Conservation (phyloP, 2,329 filamentous ascomycete species). For the Xylariaceae sp. region DNA sequence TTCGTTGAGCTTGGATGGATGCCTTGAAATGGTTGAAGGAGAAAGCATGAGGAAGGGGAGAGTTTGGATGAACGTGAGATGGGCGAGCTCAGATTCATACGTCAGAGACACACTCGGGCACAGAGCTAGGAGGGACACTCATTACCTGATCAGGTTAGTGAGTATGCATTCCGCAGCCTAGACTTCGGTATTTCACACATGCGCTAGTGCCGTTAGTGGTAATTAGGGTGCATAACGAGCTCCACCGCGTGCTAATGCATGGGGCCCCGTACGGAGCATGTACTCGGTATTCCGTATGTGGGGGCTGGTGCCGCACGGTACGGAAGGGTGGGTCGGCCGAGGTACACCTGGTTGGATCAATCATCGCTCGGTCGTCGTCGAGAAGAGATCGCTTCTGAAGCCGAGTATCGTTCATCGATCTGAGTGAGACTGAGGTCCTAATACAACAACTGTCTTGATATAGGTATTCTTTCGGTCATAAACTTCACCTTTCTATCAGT, state of each 20-base stretch:
- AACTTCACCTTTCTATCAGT: no score
- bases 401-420: no score
- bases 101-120: not conserved
- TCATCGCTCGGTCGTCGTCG: not conserved
- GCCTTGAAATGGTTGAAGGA: not conserved
- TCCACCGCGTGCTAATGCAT: not conserved
- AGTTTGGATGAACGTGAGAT: not conserved
- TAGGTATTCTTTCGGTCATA: no score
- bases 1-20: not conserved
- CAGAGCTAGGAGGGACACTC: not conserved
- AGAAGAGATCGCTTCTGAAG: no score
- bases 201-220: no score
- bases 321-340: not conserved
- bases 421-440: no score
- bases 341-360: not conserved
- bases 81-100: not conserved
- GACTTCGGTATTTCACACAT: no score
- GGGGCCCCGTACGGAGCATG: no score
- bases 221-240: not conserved
- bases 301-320: not conserved
- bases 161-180: no score
- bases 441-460: no score
- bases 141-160: not conserved
- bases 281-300: no score
- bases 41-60: not conserved